A percentile compares a stretch with the other conserved stretches of the same genome.
Evolutionary conservation across 495 filamentous ascomycete species (phyloP).

Genomic region (Xylaria flabelliformis): DNA sequence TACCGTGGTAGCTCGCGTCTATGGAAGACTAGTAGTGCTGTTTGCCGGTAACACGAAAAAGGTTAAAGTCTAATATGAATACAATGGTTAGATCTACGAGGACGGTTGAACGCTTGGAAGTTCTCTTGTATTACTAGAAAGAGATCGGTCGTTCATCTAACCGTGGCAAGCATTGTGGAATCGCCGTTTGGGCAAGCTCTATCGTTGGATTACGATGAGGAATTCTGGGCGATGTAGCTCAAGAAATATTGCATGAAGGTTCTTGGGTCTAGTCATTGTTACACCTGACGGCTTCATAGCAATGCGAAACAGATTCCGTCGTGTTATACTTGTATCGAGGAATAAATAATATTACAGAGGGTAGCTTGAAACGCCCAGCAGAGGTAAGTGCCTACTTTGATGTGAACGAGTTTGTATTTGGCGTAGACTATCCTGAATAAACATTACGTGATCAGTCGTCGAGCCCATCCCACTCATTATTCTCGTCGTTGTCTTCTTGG

Average conservation of each 20-base stretch:
- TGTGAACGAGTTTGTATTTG: background rate
- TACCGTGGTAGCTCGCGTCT: background rate
- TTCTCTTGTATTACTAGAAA: background rate
- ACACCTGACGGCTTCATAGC: background rate
- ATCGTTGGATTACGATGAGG: background rate
- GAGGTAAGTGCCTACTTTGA: background rate
- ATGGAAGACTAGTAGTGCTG: background rate
- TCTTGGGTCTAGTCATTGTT: background rate
- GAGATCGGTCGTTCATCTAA: background rate
- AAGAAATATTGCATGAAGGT: background rate
- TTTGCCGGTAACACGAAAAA: background rate
- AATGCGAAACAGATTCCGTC: background rate
- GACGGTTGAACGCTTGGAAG: background rate
- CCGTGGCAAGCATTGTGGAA: background rate
- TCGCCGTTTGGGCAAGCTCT: background rate
- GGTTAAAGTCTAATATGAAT: background rate
- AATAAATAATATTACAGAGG: background rate
- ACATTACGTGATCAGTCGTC: slow-evolving; percentile 52
- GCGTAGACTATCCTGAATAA: background rate
- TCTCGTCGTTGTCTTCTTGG: slow-evolving; percentile 45
- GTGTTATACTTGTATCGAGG: background rate
- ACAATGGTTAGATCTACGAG: background rate
- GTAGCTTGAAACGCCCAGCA: background rate
- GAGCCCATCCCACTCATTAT: slow-evolving; percentile 71
- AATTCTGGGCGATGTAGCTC: background rate